phyloP scores from a whole-genome alignment of 2,329 filamentous ascomycete species.

The Xylaria polymorpha region DNA sequence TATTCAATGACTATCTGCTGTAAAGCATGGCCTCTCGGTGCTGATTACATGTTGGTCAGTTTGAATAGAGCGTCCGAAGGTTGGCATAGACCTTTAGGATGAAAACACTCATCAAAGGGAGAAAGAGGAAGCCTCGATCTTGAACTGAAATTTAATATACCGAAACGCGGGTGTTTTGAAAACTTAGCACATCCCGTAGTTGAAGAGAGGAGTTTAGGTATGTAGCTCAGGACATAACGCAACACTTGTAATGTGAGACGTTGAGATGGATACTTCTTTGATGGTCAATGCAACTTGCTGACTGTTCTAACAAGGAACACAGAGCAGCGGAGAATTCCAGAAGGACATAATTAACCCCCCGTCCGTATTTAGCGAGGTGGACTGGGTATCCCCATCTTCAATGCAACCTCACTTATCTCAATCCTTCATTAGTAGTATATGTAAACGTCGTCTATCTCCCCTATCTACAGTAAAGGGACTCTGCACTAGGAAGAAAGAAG shows the following conservation, averaged over 20 bases:
- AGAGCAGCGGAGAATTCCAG: background rate
- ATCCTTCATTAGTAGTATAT: background rate
- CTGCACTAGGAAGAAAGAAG: no score
- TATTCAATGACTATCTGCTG: background rate
- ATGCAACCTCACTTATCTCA: background rate
- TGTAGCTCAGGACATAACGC: background rate
- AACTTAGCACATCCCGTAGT: no score
- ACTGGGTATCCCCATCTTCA: background rate
- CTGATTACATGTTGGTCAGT: background rate
- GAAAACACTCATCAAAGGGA: background rate
- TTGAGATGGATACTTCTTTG: no score
- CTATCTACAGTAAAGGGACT: background rate
- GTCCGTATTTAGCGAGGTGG: background rate
- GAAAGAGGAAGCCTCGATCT: background rate
- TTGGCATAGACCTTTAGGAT: background rate
- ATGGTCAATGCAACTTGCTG: constrained; percentile 3
- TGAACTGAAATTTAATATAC: background rate
- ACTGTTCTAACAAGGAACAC: background rate
- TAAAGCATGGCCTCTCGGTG: background rate
- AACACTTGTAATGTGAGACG: no score
- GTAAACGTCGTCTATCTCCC: background rate
- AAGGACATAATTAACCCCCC: background rate
- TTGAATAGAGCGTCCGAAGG: background rate
- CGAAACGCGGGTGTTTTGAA: background rate
- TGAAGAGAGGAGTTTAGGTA: background rate